A percentile compares a stretch with the other conserved stretches of the same genome.
phyloP scores from a whole-genome alignment of 2,329 filamentous ascomycete genomes.

The Nemania sp. region DNA sequence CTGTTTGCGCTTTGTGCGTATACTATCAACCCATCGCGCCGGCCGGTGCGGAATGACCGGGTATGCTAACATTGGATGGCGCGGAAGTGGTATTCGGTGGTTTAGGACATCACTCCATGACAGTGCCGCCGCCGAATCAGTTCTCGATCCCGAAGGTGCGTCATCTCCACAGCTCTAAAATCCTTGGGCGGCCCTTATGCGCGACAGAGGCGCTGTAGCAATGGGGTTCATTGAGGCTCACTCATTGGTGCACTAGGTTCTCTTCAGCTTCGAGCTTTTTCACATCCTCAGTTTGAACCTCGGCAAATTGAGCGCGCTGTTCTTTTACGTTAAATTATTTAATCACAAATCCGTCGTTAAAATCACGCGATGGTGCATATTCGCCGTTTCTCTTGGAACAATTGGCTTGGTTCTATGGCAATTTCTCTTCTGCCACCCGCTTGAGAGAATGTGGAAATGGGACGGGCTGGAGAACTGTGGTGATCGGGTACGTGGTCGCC shows the following conservation, averaged over 20 bases:
- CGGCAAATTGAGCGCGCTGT: slow-evolving; percentile 29
- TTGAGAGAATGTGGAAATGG: slow-evolving; percentile 28
- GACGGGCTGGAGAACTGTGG: slow-evolving; percentile 29
- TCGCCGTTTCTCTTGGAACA: slow-evolving; percentile 17
- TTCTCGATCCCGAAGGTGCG: slow-evolving; percentile 29
- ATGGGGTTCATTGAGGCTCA: neutral
- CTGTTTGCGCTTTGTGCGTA: slow-evolving; percentile 27
- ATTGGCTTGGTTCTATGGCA: slow-evolving; percentile 27
- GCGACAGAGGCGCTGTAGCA: neutral
- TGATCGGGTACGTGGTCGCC: slow-evolving; percentile 24
- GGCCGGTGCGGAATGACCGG: neutral
- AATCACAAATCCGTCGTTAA: slow-evolving; percentile 14
- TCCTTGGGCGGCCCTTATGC: neutral
- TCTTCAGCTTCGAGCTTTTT: slow-evolving; percentile 29
- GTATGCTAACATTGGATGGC: slow-evolving; percentile 3
- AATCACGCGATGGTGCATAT: slow-evolving; percentile 22
- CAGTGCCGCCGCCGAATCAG: slow-evolving; percentile 26
- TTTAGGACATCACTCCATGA: slow-evolving; percentile 25
- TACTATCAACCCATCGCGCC: neutral
- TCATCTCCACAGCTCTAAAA: neutral
- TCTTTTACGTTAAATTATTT: slow-evolving; percentile 28
- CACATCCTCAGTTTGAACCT: slow-evolving; percentile 27
- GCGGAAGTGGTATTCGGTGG: slow-evolving; percentile 26
- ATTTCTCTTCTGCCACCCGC: slow-evolving; percentile 28
- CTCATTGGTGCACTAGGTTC: slow-evolving; percentile 15